Base-by-base conservation (phyloP, 2,329 filamentous ascomycete species). In the Blastomyces emzantsi region DNA sequence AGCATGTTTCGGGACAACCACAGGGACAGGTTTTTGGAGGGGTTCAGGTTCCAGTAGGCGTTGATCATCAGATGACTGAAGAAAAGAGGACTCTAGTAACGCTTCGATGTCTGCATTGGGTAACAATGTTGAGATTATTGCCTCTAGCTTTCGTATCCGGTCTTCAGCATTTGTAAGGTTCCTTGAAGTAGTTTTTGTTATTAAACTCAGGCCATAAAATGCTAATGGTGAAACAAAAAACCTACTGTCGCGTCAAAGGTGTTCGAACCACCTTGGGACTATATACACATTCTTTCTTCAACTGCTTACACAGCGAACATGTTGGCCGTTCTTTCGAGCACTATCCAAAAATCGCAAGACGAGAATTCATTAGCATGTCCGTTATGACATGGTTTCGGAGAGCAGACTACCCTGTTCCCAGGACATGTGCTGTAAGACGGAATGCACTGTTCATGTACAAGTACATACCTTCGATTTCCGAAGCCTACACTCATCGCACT, bases 61-160 rank as follows among this genome's bases (percentile, higher is more conserved):
- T 41, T 41, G 39, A 43, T 71, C 73, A 67, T 74, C 75, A 11
- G 74, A 66, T 56, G 74, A 72, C 82, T 85, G 68, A 73, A 79
- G 72, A 11, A 75, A 73, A 59, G 56, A 59, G 5, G 39, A 43
- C 73, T 69, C 56, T 76, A 74, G 13, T 72, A 69, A 39, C 71
- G 70, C 60, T 75, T 73, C 41, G 70, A 69, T 61, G 75, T 74
- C 41, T 69, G 66, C 60, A 72, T 76, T 13, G 70, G 70, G 33
- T 72, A 74, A 4, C 74, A 75, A 7, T 74, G 49, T 56, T 47
- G 58, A 51, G 33, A 49, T 28, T 51, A 25, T 49, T 54, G 61
- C 49, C 36, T 59, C 56, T 5, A 59, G 33, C 62, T 28, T 62
- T 41, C 39, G 25, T 61, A 57, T 61, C 54, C 59, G 60, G 15